Evolutionary conservation across 2,329 filamentous ascomycete genomes (phyloP).

Genomic region (Penicillium digitatum): DNA sequence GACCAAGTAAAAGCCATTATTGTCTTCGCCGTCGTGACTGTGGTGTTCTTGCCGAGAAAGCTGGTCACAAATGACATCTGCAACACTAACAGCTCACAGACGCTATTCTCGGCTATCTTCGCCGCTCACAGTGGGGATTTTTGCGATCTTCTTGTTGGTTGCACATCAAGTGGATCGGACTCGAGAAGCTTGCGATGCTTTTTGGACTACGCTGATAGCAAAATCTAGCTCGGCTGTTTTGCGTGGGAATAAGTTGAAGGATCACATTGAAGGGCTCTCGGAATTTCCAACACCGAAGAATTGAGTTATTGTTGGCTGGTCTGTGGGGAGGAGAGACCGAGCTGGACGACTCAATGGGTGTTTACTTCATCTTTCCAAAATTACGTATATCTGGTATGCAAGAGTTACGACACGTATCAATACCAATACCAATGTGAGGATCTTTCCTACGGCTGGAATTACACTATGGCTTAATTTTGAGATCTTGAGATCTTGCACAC

Average conservation of each 20-base stretch:
- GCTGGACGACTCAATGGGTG: neutral
- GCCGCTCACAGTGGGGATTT: neutral
- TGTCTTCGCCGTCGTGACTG: conserved; percentile 32
- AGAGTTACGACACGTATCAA: no score
- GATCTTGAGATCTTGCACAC: no score
- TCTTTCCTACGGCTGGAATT: no score
- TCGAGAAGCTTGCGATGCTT: neutral
- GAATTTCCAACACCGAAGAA: neutral
- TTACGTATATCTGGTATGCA: no score
- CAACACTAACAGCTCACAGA: conserved; percentile 16
- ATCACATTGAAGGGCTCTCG: neutral
- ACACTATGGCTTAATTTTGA: no score
- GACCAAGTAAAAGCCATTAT: conserved; percentile 26
- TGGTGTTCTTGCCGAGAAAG: conserved; percentile 35
- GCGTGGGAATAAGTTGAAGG: neutral
- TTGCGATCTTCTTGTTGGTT: neutral
- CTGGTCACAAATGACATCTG: conserved; percentile 25
- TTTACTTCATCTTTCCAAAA: no score
- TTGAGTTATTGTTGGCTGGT: neutral
- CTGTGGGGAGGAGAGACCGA: neutral
- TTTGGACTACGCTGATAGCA: neutral
- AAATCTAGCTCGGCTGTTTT: neutral
- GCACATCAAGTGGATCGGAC: neutral
- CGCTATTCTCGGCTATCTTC: conserved; percentile 24
- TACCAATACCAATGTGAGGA: no score